Base-by-base conservation (phyloP, 129 eudicot species). In the Glebionis coronaria region DNA sequence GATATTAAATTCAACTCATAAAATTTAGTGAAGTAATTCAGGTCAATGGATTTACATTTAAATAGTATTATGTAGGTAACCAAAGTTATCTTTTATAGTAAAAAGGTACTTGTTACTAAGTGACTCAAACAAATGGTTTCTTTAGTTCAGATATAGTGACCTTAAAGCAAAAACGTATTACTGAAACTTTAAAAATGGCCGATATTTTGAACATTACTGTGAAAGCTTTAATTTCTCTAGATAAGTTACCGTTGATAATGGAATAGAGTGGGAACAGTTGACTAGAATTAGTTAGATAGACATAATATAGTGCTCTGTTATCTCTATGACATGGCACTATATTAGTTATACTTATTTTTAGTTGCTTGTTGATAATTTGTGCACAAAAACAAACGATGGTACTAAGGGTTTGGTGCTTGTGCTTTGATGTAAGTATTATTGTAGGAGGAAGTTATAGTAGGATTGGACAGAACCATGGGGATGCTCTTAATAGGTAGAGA, bases 401-500 rank as follows among this genome's bases (percentile, higher is more conserved):
- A 12, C 6, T 12, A 2, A 57, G 63, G 42, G 4, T 27, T 11
- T 57, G 20, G 44, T 28, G 25, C 42, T 57, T 27, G 44, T 28
- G 25, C 42, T 57, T 27, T 27, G 63, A n/a, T 57, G 29, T 14
- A 57, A 57, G n/a, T 44, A 27, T 57, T 57, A 57, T 13, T 57
- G 42, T 57, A 27, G 44, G 63, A 57, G 27, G 9, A 12, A 57
- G 27, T 57, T 4, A 25, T 25, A 9, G 1, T 23, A 57, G 38
- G 38, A 57, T 57, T 23, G 63, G 44, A 28, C 44, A 27, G 44
- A 27, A 57, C 62, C 62, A 56, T 56, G 25, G 13, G 44, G n/a
- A 57, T 8, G 44, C 40, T 16, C 1, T 35, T 35, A 5, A 5
- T 31, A 5, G 40, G 19, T 23, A 3, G 9, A 23, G 62, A 57